Evolutionary conservation across 2,329 filamentous ascomycete species (phyloP), one percentile per base, ranked within the genome.

Genomic region (Hypoxylon sp.): DNA sequence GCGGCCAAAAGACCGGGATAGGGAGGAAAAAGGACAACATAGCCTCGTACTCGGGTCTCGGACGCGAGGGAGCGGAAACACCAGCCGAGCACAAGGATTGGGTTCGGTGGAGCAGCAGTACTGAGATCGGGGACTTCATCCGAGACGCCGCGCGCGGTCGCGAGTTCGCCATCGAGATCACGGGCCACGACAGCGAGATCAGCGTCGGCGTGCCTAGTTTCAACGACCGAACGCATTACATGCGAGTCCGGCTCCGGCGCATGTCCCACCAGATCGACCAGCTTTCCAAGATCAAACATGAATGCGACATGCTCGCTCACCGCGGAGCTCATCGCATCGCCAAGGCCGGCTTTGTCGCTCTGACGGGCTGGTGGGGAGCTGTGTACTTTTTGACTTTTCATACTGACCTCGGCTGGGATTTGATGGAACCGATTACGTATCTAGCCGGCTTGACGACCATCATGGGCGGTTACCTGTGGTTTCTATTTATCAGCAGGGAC

Each of bases 41-140:
- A 1, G 87, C 89, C 31, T 84, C 82, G 0, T 91, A 90, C 66
- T 87, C 83, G 20, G 88, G 88, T 0, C 77, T 86, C 1, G 88
- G 88, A 2, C 85, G 80, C 34, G 84, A 89, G 62, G 80, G 73
- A 11, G 75, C 69, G 17, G 68, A 67, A 50, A 76, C 70, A 7
- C 65, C 59, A 26, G 62, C 31, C 4, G 74, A 80, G 26, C 74
- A 80, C 17, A 75, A 79, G 48, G 81, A 83, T 44, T 94, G 93
- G 75, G 90, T 96, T 2, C 86, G 91, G 20, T 97, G 92, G 92
- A 91, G 88, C 32, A 84, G 86, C 30, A 90, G 87, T 20, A 96
- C 92, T 1, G 92, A 97, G 68, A 88, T 97, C 21, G 92, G 92
- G 7, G 92, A 96, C 72, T 97, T 97, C 66, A 94, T 97, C 59